phyloP scores from a whole-genome alignment of 2,329 filamentous ascomycete species.

The Botryotinia narcissicola region DNA sequence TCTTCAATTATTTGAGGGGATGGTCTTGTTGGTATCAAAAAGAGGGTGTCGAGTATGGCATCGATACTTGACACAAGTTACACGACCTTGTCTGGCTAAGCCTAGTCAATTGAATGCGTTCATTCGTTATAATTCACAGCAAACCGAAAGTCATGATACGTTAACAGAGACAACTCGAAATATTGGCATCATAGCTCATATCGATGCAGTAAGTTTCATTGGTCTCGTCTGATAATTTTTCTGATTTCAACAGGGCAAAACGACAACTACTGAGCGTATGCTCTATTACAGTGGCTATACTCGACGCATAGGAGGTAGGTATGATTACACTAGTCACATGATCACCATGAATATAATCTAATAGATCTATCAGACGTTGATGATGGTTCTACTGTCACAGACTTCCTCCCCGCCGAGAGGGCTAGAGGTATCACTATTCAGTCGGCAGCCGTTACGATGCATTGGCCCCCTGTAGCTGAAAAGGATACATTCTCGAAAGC shows the following conservation, averaged over 20 bases:
- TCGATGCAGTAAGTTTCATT: conserved; percentile 68
- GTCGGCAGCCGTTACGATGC: conserved; percentile 91
- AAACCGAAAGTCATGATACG: conserved; percentile 27
- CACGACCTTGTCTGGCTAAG: conserved; percentile 1
- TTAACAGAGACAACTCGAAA: conserved; percentile 67
- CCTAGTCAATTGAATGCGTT: conserved; percentile 15
- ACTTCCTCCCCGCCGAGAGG: conserved; percentile 91
- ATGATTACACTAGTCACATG: conserved; percentile 27
- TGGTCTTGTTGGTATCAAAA: conserved; percentile 31
- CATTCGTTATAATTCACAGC: conserved; percentile 27
- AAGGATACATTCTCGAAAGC: conserved; percentile 22
- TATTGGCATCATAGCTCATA: conserved; percentile 97
- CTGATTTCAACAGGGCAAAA: conserved; percentile 68
- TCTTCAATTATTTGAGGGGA: conserved; percentile 27
- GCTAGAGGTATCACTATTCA: conserved; percentile 96
- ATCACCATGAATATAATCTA: conserved; percentile 1
- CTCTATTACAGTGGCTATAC: conserved; percentile 94
- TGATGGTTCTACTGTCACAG: conserved; percentile 93
- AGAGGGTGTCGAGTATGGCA: conserved; percentile 34
- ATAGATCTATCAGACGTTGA: conserved; percentile 67
- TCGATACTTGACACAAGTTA: conserved; percentile 23
- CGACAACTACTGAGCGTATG: conserved; percentile 98
- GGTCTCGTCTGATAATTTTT: not conserved
- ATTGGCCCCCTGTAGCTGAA: conserved; percentile 68
- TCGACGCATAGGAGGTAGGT: conserved; percentile 73